Evolutionary conservation across 495 filamentous ascomycete genomes (phyloP).

Genomic region (Xylaria longipes): DNA sequence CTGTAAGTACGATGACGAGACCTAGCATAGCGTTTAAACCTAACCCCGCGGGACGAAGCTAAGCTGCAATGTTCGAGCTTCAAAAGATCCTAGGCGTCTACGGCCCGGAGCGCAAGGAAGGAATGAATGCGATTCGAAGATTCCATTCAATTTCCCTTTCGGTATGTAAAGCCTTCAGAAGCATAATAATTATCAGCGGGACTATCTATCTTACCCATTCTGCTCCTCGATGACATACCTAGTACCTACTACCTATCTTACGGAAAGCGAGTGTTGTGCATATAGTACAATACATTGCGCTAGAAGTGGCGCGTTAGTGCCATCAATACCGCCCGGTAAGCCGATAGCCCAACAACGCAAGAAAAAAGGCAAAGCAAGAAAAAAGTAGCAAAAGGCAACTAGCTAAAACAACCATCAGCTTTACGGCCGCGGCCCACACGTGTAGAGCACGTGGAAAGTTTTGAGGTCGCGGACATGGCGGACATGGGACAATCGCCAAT

Average conservation of each 20-base stretch:
- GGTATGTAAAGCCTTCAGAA: background rate
- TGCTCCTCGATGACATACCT: background rate
- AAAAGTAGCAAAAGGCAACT: background rate
- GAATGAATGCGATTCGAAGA: no score
- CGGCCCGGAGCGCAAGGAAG: background rate
- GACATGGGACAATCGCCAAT: background rate
- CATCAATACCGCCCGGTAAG: background rate
- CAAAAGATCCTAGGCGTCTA: background rate
- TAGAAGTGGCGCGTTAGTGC: background rate
- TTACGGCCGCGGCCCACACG: background rate
- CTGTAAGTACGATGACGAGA: slow-evolving; percentile 4
- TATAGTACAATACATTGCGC: background rate
- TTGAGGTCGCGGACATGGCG: background rate
- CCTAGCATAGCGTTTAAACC: background rate
- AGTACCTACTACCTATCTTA: no score
- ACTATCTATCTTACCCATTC: background rate
- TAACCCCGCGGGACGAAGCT: background rate
- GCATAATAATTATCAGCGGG: background rate
- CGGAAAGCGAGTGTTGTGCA: background rate
- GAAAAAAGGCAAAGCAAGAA: background rate
- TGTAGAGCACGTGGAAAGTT: background rate
- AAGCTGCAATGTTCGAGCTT: background rate
- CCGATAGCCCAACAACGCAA: background rate
- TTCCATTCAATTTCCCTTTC: background rate
- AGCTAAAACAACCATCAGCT: background rate